Evolutionary conservation across 73 alveolate species (phyloP), one percentile per base, ranked within the genome.

Genomic region (Blepharisma japonicum): DNA sequence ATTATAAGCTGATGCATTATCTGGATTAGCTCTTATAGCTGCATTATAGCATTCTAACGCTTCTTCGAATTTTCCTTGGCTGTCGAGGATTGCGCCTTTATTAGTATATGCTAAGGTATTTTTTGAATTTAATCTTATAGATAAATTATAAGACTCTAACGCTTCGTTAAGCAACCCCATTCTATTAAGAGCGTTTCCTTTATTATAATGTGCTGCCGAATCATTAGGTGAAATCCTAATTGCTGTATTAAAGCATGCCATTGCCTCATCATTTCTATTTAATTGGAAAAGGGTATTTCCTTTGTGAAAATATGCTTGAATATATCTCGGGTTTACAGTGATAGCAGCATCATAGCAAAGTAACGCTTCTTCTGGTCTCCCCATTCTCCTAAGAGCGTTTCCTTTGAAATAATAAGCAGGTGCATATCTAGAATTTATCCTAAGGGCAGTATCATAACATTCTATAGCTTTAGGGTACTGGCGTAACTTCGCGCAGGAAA

Each of bases 191-290:
- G 68, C 18, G 68, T n/a, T 20, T n/a, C 68, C 68, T 53, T 53
- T 53, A 20, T 53, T 53, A 53, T n/a, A 53, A 4, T 53, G 23
- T n/a, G 68, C 68, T n/a, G 23, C 23, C 3, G 68, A 20, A n/a
- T n/a, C 18, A n/a, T 53, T n/a, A 53, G 68, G 23, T 1, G 18
- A n/a, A 20, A 14, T n/a, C 18, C 68, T 53, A 53, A 53, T 53
- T n/a, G 68, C 68, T n/a, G 23, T 53, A 53, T 53, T 53, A 53
- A n/a, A 53, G 68, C 68, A 53, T 53, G 18, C 68, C 23, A 53
- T 53, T 53, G 68, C 68, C 23, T 53, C 68, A n/a, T n/a, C 18
- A 20, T 53, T 20, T 4, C 23, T 0, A 53, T 53, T 20, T 53
- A 53, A 20, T 53, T 53, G 42, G 32, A n/a, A 14, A 53, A 53